A percentile compares a stretch with the other conserved stretches of the same genome.
Evolutionary conservation across 2,329 filamentous ascomycete species (phyloP).

Genomic region (Exophiala viscosa): DNA sequence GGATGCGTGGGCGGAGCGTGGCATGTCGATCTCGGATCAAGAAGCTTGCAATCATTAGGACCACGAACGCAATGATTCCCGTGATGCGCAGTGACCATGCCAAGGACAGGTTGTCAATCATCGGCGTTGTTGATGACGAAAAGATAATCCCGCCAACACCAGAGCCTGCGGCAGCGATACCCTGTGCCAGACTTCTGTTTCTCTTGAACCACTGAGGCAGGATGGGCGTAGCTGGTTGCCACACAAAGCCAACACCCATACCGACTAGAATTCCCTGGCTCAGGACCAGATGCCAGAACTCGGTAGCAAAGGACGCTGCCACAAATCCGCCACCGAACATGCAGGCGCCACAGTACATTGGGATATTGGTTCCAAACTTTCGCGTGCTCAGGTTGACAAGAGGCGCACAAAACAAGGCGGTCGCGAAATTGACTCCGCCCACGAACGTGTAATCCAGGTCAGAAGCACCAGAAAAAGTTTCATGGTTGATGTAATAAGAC

Average conservation of each 20-base stretch:
- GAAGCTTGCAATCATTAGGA: slow-evolving; percentile 27
- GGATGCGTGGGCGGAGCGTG: slow-evolving; percentile 25
- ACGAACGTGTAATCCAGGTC: slow-evolving; percentile 34
- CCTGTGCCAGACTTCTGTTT: slow-evolving; percentile 32
- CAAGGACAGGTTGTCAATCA: slow-evolving; percentile 32
- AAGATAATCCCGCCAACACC: slow-evolving; percentile 32
- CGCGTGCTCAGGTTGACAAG: slow-evolving; percentile 29
- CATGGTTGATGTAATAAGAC: slow-evolving; percentile 38
- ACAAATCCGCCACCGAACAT: slow-evolving; percentile 28
- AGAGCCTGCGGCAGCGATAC: slow-evolving; percentile 31
- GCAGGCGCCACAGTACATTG: slow-evolving; percentile 28
- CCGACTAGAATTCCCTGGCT: slow-evolving; percentile 32
- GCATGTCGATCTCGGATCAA: slow-evolving; percentile 32
- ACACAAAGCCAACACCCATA: slow-evolving; percentile 30
- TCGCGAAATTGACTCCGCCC: slow-evolving; percentile 31
- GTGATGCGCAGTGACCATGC: slow-evolving; percentile 32
- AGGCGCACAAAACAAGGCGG: slow-evolving; percentile 30
- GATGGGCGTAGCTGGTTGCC: slow-evolving; percentile 27
- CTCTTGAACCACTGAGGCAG: slow-evolving; percentile 34
- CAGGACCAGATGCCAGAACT: slow-evolving; percentile 29
- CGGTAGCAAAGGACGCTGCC: slow-evolving; percentile 30
- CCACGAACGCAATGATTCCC: slow-evolving; percentile 29
- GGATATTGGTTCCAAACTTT: slow-evolving; percentile 23
- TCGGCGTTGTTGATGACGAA: slow-evolving; percentile 28
- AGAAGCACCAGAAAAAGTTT: slow-evolving; percentile 29